Conservation (phyloP, 129 eudicot genomes). For the Flaveria linearis region DNA sequence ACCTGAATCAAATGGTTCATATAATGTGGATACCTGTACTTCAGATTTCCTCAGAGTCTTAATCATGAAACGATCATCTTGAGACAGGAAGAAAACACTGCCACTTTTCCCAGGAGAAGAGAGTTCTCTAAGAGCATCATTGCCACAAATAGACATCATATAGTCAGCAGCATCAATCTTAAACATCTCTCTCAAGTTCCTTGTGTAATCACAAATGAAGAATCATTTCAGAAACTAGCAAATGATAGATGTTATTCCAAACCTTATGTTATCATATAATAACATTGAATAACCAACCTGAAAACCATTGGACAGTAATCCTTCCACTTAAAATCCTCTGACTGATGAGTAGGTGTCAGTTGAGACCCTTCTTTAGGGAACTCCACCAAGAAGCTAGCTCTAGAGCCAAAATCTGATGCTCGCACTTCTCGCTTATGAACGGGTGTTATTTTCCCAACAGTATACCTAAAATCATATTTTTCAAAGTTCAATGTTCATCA, state of each 20-base stretch:
- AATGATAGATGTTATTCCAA: neutral
- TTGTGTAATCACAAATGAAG: slow-evolving; percentile 17
- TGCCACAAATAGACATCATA: slow-evolving; percentile 99
- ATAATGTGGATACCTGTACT: slow-evolving; percentile 65
- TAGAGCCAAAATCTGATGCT: slow-evolving; percentile 79
- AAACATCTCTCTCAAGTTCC: slow-evolving; percentile 98
- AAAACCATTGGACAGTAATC: slow-evolving; percentile 99
- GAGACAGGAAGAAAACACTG: slow-evolving; percentile 91
- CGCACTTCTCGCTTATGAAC: slow-evolving; percentile 87
- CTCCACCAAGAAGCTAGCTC: slow-evolving; percentile 95
- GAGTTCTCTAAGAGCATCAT: slow-evolving; percentile 91
- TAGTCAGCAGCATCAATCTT: slow-evolving; percentile 97
- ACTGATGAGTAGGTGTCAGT: slow-evolving; percentile 88
- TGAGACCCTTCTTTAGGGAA: slow-evolving; percentile 96
- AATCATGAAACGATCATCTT: slow-evolving; percentile 96
- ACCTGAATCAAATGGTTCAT: slow-evolving; percentile 1
- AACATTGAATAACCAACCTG: slow-evolving; percentile 56
- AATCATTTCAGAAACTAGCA: neutral
- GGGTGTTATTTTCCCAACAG: slow-evolving; percentile 98
- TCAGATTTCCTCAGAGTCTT: slow-evolving; percentile 88
- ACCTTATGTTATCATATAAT: neutral
- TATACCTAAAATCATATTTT: slow-evolving; percentile 61
- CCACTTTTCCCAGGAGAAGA: slow-evolving; percentile 99
- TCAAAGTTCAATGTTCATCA: slow-evolving; percentile 28
- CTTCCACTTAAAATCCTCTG: slow-evolving; percentile 96